Base-by-base conservation (phyloP, 192 early-diverging fungal genomes). In the Entomortierella chlamydospora region DNA sequence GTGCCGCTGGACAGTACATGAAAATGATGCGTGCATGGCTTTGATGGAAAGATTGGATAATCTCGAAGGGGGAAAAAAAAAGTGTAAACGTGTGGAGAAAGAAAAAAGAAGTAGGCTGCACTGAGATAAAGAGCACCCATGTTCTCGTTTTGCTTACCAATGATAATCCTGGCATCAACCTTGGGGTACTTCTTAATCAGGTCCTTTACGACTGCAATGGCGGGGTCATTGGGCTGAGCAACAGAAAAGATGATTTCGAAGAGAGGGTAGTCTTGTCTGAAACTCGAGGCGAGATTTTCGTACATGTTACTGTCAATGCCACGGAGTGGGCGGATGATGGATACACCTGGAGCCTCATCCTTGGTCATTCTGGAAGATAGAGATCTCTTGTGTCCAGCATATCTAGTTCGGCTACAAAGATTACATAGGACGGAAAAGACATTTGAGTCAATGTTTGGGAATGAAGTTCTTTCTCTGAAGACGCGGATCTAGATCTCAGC, bases 321-420 rank as follows among this genome's bases (percentile, higher is more conserved):
- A 71, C 98, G 98, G 4, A 99, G 81, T 9, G 98, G 98, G 7
- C 97, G 88, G 67, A 99, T 87, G 63, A 99, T 95, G 1, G 98
- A 90, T 22, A 99, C 97, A 8, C 91, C 92, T 1, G 95, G 95
- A 41, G 70, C 83, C 47, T 86, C 53, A 33, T 72, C 54, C 23
- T 69, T 60, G 23, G 81, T 62, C 62, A 83, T 68, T 61, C 70
- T 58, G 13, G 87, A 83, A 1, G 87, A 87, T 37, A 53, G 29
- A 1, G 79, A 84, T 37, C 55, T 55, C 56, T 81, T 72, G 59
- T 60, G 73, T 23, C 65, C 58, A 7, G 39, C 47, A 62, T 81
- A 84, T 31, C 83, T 33, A 43, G 42, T 61, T 20, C 83, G 73
- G 22, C 83, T 81, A 37, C 23, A 28, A 29, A 31, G 28, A 25